Evolutionary conservation across 441 rosid genomes (phyloP), one percentile per base, ranked within the genome.

Genomic region (Hura crepitans): DNA sequence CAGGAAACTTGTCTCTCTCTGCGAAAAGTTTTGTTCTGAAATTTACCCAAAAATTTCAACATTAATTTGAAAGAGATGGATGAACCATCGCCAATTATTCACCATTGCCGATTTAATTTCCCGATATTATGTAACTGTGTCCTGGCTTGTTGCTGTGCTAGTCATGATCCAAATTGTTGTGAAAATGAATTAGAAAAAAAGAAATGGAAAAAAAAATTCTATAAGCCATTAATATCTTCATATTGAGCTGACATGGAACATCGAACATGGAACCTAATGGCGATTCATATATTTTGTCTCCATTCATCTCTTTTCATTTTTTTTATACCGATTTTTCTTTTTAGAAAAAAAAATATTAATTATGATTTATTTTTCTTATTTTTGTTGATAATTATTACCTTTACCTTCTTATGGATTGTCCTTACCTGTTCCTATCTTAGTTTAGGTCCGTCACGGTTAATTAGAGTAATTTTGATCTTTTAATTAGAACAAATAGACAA

Each of bases 11-110:
- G 39, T 42, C 23, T 28, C 37, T 7, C 11, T 43, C 17, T 25
- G 9, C 5, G n/a, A 42, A 62, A 62, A 42, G 53, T 30, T 42
- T 25, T 58, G 14, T 25, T 20, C 64, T 33, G 4, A 46, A 20
- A 62, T 15, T 30, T 12, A 7, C 31, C 25, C 54, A 35, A 49
- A 23, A 14, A n/a, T 65, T 37, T 31, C 49, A 53, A 45, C 42
- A 47, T 25, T 55, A 22, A 54, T 56, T 46, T 64, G 75, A 63
- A 43, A 46, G 22, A 42, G 70, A 72, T 62, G 17, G 73, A 50
- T 39, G 42, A 62, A 53, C 62, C 49, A 62, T 62, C 51, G 23
- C 30, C 53, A 71, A 28, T 56, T 56, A 28, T 42, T 42, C 46
- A 42, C 1, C 46, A 39, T 8, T 39, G 45, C 13, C 0, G 39